A percentile compares a stretch with the other conserved stretches of the same genome.
phyloP scores from a whole-genome alignment of 352 stramenopile species.

The Phytophthora capsici region DNA sequence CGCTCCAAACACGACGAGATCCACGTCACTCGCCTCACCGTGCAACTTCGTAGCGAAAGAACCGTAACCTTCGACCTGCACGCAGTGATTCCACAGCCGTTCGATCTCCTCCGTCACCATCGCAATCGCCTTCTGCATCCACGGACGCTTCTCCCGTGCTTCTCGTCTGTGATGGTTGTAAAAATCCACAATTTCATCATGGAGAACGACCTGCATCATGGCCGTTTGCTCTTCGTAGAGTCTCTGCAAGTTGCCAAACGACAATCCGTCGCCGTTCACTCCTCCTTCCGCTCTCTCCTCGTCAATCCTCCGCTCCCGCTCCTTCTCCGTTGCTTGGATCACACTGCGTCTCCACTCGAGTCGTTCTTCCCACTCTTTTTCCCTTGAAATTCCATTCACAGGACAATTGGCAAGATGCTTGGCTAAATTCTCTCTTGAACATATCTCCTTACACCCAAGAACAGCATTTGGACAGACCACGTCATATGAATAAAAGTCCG shows the following conservation, averaged over 20 bases:
- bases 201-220: conserved; percentile 79
- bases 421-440: conserved; percentile 69
- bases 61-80: conserved; percentile 72
- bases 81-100: conserved; percentile 50
- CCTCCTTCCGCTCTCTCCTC: conserved; percentile 47
- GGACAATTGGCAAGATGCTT: conserved; percentile 70
- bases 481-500: conserved; percentile 85
- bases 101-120: conserved; percentile 54
- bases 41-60: conserved; percentile 80
- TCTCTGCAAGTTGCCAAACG: conserved; percentile 72
- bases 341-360: conserved; percentile 70
- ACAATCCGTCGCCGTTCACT: conserved; percentile 41
- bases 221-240: conserved; percentile 83
- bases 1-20: conserved; percentile 81
- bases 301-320: conserved; percentile 73
- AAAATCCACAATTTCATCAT: conserved; percentile 81
- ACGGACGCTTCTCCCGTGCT: conserved; percentile 36
- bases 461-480: conserved; percentile 86
- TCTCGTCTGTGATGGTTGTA: conserved; percentile 53
- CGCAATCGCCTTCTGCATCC: conserved; percentile 62
- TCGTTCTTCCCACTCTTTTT: conserved; percentile 83
- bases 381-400: conserved; percentile 71
- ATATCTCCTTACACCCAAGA: conserved; percentile 83
- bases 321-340: conserved; percentile 76
- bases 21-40: conserved; percentile 70